phyloP scores from a whole-genome alignment of 228 moss, liverwort and hornwort species.

The Sphagnum fallax region DNA sequence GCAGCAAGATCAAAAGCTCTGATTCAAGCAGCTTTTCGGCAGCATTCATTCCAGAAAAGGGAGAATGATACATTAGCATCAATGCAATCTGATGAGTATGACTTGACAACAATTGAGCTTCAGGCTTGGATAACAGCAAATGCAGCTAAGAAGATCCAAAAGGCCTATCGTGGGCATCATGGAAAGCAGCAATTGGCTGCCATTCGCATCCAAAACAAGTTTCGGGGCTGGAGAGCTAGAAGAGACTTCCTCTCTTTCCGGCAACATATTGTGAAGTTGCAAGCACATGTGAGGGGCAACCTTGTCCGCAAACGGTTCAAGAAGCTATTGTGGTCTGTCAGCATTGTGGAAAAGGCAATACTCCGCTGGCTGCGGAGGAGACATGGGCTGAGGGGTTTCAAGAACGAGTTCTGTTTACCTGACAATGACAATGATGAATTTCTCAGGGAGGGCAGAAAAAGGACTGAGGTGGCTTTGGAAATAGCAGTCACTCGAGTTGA shows the following conservation, averaged over 20 bases:
- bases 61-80: slow-evolving; percentile 32
- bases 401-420: slow-evolving; percentile 15
- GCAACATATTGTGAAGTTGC: slow-evolving; percentile 44
- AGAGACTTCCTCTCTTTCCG: slow-evolving; percentile 41
- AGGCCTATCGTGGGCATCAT: slow-evolving; percentile 29
- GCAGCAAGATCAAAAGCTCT: slow-evolving; percentile 51
- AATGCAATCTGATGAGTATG: slow-evolving; percentile 34
- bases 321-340: slow-evolving; percentile 57
- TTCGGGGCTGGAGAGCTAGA: slow-evolving; percentile 55
- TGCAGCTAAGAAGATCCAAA: slow-evolving; percentile 47
- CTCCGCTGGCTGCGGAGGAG: slow-evolving; percentile 52
- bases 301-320: slow-evolving; percentile 49
- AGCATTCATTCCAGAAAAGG: slow-evolving; percentile 42
- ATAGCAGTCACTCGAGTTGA: slow-evolving; percentile 46
- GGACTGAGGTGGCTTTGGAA: slow-evolving; percentile 42
- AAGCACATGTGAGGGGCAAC: slow-evolving; percentile 54
- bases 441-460: slow-evolving; percentile 45
- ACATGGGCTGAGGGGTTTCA: slow-evolving; percentile 43
- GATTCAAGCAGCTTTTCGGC: slow-evolving; percentile 52
- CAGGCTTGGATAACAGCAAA: slow-evolving; percentile 21
- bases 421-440: slow-evolving; percentile 41
- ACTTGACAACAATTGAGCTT: slow-evolving; percentile 41
- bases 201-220: slow-evolving; percentile 64
- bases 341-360: slow-evolving; percentile 47
- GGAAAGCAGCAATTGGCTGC: slow-evolving; percentile 52